Evolutionary conservation across 306 rosid genomes (phyloP).

Genomic region (Ormosia semicastrata): DNA sequence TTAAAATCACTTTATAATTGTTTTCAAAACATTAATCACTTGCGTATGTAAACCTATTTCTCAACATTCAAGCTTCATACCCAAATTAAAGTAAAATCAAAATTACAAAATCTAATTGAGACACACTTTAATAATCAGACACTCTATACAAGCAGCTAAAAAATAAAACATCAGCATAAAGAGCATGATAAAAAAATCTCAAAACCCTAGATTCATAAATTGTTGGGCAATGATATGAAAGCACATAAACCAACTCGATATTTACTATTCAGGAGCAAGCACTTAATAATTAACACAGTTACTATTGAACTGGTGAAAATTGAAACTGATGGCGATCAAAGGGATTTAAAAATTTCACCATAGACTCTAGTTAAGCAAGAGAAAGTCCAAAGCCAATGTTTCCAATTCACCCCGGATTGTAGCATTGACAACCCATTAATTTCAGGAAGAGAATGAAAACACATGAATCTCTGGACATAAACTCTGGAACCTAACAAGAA

Average conservation of each 20-base stretch:
- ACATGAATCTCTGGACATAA: background rate
- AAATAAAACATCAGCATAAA: background rate
- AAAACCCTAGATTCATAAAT: background rate
- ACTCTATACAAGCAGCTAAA: too few species aligned
- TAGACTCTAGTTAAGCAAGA: background rate
- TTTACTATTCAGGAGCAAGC: background rate
- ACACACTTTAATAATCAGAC: background rate
- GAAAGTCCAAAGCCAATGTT: constrained; percentile 5
- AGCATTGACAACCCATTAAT: background rate
- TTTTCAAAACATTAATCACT: too few species aligned
- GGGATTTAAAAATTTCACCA: background rate
- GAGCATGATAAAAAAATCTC: background rate
- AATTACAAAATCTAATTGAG: too few species aligned
- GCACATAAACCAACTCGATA: background rate
- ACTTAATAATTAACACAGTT: background rate
- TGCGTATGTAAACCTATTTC: too few species aligned
- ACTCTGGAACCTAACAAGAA: background rate
- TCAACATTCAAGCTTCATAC: too few species aligned
- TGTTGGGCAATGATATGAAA: background rate
- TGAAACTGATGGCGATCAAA: background rate
- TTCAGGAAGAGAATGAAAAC: constrained; percentile 40
- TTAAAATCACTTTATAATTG: too few species aligned
- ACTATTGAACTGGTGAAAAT: background rate
- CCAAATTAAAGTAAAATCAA: too few species aligned
- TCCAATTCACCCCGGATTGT: background rate